These are phyloP conservation scores for Geotrichum carabidarum DNA, from an alignment of 1,139 yeast species.

Conservation along the genomic window DNA sequence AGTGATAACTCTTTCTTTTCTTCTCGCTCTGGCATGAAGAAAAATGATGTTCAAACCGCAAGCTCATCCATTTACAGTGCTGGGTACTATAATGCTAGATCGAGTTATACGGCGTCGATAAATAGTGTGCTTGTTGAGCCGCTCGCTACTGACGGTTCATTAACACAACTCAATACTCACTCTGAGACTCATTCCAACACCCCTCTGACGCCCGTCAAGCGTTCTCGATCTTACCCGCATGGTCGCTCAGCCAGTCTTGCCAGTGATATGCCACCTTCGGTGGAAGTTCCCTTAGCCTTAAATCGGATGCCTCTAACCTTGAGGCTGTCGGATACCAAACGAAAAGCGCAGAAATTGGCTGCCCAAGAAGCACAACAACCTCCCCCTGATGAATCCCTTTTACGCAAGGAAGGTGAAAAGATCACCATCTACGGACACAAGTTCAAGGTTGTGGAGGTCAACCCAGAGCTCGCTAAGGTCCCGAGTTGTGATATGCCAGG, in stretches of 20 bases:
- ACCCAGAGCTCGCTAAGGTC: slow-evolving; percentile 30
- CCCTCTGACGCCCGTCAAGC: too few species aligned
- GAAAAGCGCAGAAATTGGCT: neutral
- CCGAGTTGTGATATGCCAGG: neutral
- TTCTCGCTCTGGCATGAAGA: neutral
- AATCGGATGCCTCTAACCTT: too few species aligned
- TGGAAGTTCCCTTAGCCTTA: too few species aligned
- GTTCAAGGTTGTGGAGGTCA: slow-evolving; percentile 35
- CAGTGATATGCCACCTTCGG: too few species aligned
- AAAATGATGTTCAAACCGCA: neutral
- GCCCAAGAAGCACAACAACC: neutral
- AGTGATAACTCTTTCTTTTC: neutral
- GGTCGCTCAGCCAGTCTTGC: too few species aligned
- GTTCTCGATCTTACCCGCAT: too few species aligned
- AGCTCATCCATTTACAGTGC: neutral
- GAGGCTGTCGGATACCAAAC: neutral
- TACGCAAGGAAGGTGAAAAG: slow-evolving; percentile 30
- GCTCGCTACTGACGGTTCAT: too few species aligned
- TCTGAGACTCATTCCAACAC: too few species aligned
- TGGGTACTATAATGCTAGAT: neutral
- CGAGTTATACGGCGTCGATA: neutral
- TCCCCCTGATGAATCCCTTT: slow-evolving; percentile 13
- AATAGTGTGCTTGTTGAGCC: too few species aligned
- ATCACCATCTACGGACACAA: slow-evolving; percentile 34
- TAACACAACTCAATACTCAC: too few species aligned